Conservation (phyloP, 129 eudicot genomes). For the Pseudognaphalium luteoalbum region DNA sequence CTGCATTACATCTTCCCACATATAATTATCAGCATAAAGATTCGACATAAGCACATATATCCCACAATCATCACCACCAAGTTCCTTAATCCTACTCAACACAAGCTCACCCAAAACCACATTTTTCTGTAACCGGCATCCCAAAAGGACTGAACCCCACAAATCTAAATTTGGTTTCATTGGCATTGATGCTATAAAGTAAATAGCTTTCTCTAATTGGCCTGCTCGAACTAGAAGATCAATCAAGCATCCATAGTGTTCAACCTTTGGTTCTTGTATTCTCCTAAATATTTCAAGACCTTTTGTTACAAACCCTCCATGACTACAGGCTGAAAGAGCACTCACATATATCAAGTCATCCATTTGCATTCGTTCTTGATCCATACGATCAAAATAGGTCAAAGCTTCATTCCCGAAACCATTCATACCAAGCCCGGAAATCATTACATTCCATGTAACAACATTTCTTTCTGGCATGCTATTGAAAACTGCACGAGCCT, state of each 20-base stretch:
- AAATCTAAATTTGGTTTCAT: slow-evolving; percentile 44
- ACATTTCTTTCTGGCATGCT: slow-evolving; percentile 38
- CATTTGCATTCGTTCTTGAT: slow-evolving; percentile 25
- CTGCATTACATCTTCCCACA: slow-evolving; percentile 44
- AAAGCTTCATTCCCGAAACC: slow-evolving; percentile 40
- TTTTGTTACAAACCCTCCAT: slow-evolving; percentile 43
- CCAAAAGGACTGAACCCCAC: slow-evolving; percentile 51
- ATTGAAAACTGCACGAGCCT: slow-evolving; percentile 36
- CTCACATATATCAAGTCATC: slow-evolving; percentile 47
- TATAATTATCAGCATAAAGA: slow-evolving; percentile 46
- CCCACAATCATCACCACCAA: slow-evolving; percentile 46
- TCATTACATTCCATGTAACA: slow-evolving; percentile 49
- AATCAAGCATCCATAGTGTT: slow-evolving; percentile 52
- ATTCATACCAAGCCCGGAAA: slow-evolving; percentile 48
- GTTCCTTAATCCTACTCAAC: slow-evolving; percentile 40
- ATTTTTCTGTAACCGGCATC: slow-evolving; percentile 38
- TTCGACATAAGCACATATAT: slow-evolving; percentile 55
- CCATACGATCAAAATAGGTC: slow-evolving; percentile 40
- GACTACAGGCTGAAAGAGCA: slow-evolving; percentile 48
- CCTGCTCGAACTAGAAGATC: slow-evolving; percentile 57
- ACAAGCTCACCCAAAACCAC: slow-evolving; percentile 47
- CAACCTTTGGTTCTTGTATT: slow-evolving; percentile 43
- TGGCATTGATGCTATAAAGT: slow-evolving; percentile 42
- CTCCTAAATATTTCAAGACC: slow-evolving; percentile 42
- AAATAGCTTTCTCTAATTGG: slow-evolving; percentile 32